Evolutionary conservation across 2,329 filamentous ascomycete species (phyloP).

Genomic region (Fusarium udum): DNA sequence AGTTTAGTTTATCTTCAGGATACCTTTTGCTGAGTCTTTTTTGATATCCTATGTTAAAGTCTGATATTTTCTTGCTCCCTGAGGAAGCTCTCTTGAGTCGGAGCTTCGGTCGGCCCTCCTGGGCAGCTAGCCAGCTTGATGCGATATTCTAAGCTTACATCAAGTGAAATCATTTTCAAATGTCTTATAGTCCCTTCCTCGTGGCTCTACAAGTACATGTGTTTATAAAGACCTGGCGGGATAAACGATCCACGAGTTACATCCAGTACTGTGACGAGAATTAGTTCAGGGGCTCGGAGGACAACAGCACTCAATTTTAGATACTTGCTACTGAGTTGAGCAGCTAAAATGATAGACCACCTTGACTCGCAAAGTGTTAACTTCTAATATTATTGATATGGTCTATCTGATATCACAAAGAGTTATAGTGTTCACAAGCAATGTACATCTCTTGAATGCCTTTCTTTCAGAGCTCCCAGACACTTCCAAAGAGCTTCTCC

Average conservation of each 20-base stretch:
- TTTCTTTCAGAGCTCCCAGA: not conserved
- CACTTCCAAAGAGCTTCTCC: too few species aligned
- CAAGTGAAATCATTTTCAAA: rapidly evolving
- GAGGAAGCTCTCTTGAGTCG: not conserved
- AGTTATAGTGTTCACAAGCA: not conserved
- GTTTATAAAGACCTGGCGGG: rapidly evolving
- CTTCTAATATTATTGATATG: rapidly evolving
- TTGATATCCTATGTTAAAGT: rapidly evolving
- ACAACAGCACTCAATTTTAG: not conserved
- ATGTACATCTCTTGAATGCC: not conserved
- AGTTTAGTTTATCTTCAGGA: rapidly evolving
- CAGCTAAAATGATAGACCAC: rapidly evolving
- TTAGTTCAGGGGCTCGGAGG: too few species aligned
- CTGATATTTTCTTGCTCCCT: not conserved
- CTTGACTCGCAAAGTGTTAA: rapidly evolving
- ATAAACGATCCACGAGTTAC: too few species aligned
- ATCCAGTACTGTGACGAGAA: too few species aligned
- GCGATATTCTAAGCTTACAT: too few species aligned
- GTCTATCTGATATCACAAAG: rapidly evolving
- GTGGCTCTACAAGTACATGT: rapidly evolving
- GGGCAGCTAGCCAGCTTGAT: too few species aligned
- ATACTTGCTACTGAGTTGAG: not conserved
- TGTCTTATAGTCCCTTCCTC: rapidly evolving
- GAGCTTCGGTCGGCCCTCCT: not conserved
- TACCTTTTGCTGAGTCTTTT: rapidly evolving